Conservation (phyloP, 305 asterid species). For the Fraxinus dipetala region DNA sequence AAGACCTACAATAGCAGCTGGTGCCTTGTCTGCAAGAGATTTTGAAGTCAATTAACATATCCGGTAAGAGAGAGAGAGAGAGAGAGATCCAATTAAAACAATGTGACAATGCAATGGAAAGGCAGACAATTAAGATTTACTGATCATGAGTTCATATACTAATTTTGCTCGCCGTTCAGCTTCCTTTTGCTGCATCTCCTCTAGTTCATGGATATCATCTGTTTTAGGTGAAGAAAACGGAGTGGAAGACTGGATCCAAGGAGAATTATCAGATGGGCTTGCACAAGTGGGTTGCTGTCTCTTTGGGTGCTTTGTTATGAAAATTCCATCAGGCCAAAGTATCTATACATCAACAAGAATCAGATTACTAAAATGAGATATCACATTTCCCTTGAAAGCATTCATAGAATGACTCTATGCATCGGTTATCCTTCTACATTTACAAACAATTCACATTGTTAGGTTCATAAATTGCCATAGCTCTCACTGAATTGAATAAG, state of each 20-base stretch:
- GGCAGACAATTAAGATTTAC: constrained; percentile 37
- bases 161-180: constrained; percentile 73
- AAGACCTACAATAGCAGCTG: constrained; percentile 85
- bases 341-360: constrained; percentile 42
- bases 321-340: constrained; percentile 97
- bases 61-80: neutral
- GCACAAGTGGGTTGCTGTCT: constrained; percentile 59
- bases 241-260: constrained; percentile 39
- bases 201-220: constrained; percentile 45
- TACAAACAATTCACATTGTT: neutral
- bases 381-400: constrained; percentile 4
- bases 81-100: constrained; percentile 8
- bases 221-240: constrained; percentile 50
- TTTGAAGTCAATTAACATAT: constrained; percentile 18
- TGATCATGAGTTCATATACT: constrained; percentile 79
- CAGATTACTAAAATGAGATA: constrained; percentile 16
- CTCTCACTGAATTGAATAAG: constrained; percentile 1
- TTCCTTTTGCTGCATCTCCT: constrained; percentile 69
- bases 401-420: constrained; percentile 21
- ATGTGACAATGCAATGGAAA: neutral
- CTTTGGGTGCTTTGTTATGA: constrained; percentile 90
- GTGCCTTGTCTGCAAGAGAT: constrained; percentile 76
- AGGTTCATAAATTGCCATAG: neutral
- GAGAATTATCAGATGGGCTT: constrained; percentile 41
- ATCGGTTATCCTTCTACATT: neutral